These are phyloP conservation scores for Aspergillus pseudoviridinutans DNA, from an alignment of 2,329 filamentous ascomycete genomes.

Conservation along the genomic window DNA sequence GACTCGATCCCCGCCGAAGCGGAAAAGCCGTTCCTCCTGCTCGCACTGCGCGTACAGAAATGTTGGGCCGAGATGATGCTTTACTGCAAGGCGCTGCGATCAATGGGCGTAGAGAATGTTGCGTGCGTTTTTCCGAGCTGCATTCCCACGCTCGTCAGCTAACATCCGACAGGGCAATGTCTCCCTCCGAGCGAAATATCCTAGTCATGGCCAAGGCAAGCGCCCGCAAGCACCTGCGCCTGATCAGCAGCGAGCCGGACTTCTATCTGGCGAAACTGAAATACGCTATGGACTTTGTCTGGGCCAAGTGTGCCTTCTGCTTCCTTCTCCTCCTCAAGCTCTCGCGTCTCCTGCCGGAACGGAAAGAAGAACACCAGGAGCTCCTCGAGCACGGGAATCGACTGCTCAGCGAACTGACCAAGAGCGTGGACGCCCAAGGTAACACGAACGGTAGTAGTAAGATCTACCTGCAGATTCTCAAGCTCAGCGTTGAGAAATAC, in stretches of 20 bases:
- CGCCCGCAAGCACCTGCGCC: constrained; percentile 49
- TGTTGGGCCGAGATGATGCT: constrained; percentile 54
- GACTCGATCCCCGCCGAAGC: constrained; percentile 23
- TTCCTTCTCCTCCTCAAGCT: constrained; percentile 53
- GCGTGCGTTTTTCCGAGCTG: constrained; percentile 22
- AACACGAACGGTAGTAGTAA: constrained; percentile 41
- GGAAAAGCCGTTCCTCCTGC: constrained; percentile 37
- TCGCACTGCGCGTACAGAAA: constrained; percentile 50
- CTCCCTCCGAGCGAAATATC: constrained; percentile 44
- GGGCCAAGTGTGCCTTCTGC: constrained; percentile 57
- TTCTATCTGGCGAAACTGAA: constrained; percentile 50
- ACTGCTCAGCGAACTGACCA: constrained; percentile 42
- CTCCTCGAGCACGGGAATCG: constrained; percentile 43
- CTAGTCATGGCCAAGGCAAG: constrained; percentile 49
- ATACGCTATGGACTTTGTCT: constrained; percentile 56
- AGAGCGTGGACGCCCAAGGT: constrained; percentile 21
- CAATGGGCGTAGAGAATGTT: constrained; percentile 49
- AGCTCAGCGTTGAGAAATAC: constrained; percentile 50
- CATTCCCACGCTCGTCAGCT: not conserved
- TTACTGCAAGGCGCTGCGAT: constrained; percentile 49
- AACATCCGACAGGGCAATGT: constrained; percentile 41
- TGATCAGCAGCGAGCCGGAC: constrained; percentile 44
- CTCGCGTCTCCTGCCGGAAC: constrained; percentile 46
- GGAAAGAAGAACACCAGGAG: constrained; percentile 34
- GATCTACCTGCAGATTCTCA: constrained; percentile 49